Percentiles rank a stretch among this genome's conserved stretches.
Evolutionary conservation across 768 basidiomycete species (phyloP).

Genomic region (Phylloporus sp.): DNA sequence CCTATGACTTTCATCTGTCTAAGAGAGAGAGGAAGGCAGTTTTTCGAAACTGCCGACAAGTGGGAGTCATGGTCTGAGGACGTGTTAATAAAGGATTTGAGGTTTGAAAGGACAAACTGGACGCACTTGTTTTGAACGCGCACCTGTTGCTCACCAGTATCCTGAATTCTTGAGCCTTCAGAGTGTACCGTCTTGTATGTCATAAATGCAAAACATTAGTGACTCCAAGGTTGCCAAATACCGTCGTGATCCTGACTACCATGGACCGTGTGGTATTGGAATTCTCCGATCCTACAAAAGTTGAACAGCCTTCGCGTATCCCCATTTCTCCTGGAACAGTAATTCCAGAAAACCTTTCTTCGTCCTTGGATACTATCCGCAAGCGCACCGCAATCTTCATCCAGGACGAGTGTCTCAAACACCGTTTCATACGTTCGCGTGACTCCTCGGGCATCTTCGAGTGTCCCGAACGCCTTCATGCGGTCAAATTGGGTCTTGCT

Average conservation of each 20-base stretch:
- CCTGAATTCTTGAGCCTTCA: neutral
- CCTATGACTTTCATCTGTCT: neutral
- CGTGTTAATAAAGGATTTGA: neutral
- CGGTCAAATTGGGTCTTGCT: slow-evolving; percentile 77
- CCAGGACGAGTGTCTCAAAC: slow-evolving; percentile 71
- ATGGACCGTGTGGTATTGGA: neutral
- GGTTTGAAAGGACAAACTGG: neutral
- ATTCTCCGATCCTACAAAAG: neutral
- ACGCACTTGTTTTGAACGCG: no score
- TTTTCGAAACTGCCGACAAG: slow-evolving; percentile 15
- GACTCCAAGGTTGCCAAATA: neutral
- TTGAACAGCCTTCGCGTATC: neutral
- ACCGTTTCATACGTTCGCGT: slow-evolving; percentile 73
- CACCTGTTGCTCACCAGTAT: no score
- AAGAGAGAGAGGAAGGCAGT: neutral
- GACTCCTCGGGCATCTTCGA: slow-evolving; percentile 81
- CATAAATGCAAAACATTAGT: no score
- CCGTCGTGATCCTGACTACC: neutral
- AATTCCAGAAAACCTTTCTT: neutral
- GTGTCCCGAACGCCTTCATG: slow-evolving; percentile 83
- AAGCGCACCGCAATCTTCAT: slow-evolving; percentile 39
- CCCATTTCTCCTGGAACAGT: neutral
- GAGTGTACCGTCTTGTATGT: neutral
- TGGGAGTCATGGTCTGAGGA: slow-evolving; percentile 20
- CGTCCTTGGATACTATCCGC: neutral